Evolutionary conservation across 2,329 filamentous ascomycete genomes (phyloP).

Genomic region (Microcyclosporella mali): DNA sequence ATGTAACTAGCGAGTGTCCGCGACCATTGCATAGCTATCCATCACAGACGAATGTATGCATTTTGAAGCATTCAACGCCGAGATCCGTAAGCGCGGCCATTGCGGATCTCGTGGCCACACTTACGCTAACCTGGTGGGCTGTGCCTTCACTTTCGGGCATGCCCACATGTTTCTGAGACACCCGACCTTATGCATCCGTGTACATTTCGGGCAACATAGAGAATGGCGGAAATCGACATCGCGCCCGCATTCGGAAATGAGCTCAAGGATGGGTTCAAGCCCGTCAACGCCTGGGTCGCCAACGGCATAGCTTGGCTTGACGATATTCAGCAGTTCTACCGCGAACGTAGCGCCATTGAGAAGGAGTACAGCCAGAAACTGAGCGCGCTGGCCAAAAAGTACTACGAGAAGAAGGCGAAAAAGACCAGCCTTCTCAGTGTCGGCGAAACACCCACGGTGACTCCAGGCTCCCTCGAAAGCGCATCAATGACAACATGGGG

Average conservation of each 20-base stretch:
- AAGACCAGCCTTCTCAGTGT: conserved; percentile 85
- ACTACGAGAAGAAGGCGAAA: conserved; percentile 92
- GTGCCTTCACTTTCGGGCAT: no score
- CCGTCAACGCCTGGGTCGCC: conserved; percentile 82
- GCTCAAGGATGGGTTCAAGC: conserved; percentile 97
- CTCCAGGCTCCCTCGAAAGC: conserved; percentile 90
- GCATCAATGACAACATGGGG: conserved; percentile 97
- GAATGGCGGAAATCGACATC: conserved; percentile 76
- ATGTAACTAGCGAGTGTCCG: no score
- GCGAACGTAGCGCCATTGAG: conserved; percentile 87
- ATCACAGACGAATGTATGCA: no score
- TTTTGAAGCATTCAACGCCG: no score
- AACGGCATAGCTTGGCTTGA: conserved; percentile 92
- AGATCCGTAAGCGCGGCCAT: no score
- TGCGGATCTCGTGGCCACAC: no score
- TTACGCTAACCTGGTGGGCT: no score
- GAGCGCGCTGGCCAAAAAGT: conserved; percentile 82
- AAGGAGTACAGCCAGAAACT: conserved; percentile 94
- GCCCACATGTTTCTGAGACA: no score
- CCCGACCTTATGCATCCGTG: no score
- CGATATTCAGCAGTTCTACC: conserved; percentile 95
- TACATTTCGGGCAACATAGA: neutral
- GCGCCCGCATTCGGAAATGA: conserved; percentile 86
- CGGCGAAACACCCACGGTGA: conserved; percentile 86
- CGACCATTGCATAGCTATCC: no score